Evolutionary conservation across 129 eudicot genomes (phyloP), one percentile per base, ranked within the genome.

Genomic region (Lactuca sativa): DNA sequence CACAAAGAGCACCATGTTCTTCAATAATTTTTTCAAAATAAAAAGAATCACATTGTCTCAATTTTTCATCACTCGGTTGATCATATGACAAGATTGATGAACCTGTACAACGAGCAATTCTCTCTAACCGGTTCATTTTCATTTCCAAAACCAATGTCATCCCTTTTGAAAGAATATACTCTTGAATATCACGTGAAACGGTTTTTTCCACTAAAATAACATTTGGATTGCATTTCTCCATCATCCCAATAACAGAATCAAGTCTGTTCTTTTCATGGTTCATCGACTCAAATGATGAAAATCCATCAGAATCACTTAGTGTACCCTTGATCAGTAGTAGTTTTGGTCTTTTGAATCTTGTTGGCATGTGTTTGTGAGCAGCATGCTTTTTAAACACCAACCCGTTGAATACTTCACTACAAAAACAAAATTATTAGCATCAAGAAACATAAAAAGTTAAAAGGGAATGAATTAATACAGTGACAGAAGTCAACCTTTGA

Each of bases 301-400:
- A 81, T 69, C 92, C 98, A 83, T 76, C 78, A 49, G 91, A 82
- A 34, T 74, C 92, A 56, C 83, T 95, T 61, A 93, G 86, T 34
- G 86, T 82, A 59, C 97, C 98, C 66, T 85, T 74, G 56, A 93
- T 87, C 82, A 93, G 74, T 71, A 93, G 65, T 69, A 93, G 63
- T 68, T 82, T 87, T 18, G 98, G 98, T 63, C 78, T 85, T 77
- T 80, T 76, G 80, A 73, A 83, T 67, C 74, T 77, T 62, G 95
- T 87, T 44, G 95, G 92, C 98, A 93, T 93, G 80, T 85, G 97
- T 74, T 93, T 92, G 83, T 89, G 98, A 55, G 98, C 96, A 56
- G 95, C 98, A 72, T 86, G 96, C 83, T 92, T 92, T 63, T 93
- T 93, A 79, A 93, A 93, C 57, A 93, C 92, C 78, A 89, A 75